Evolutionary conservation across 768 basidiomycete species (phyloP), one percentile per base, ranked within the genome.

Genomic region (Podaxis sp.): DNA sequence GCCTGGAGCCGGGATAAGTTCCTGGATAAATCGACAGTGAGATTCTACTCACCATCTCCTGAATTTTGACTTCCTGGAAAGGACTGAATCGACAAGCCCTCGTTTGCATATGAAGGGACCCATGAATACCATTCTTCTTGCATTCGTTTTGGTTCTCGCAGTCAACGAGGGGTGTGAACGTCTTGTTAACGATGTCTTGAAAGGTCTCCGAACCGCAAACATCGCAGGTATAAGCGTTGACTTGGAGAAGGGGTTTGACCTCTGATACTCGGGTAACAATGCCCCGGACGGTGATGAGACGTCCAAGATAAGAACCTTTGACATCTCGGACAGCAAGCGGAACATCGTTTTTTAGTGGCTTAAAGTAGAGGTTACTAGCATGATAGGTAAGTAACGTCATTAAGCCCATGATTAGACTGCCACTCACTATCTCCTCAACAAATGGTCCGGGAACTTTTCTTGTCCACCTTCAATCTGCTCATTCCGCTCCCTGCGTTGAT

Each of bases 261-360:
- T 98, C 97, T 2, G 96, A 98, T 3, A 99, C 95, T 65, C 97
- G 94, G 33, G 95, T 99, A 57, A 98, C 94, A 67, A 99, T 98
- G 59, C 97, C 97, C 46, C 96, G 92, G 66, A 96, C 93, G 37
- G 94, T 98, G 73, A 99, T 96, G 63, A 98, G 80, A 65, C 85
- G 89, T 52, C 97, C 97, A n/a, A 98, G 84, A 65, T 94, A 89
- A 7, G 77, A 69, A 13, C 95, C 93, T 66, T 86, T 90, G 49
- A 98, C 94, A 50, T 96, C 89, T 56, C 97, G 89, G 15, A 98
- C 97, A 40, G 97, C 95, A 71, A 97, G 82, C 13, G 89, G 81
- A 17, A 86, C 70, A 65, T 91, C 88, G 15, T 82, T 87, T n/a
- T 80, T 82, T 47, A 95, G 81, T 55, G 97, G 95, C 56, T 87